Evolutionary conservation across 345 rosid genomes (phyloP), one percentile per base, ranked within the genome.

Genomic region (Populus ilicifolia): DNA sequence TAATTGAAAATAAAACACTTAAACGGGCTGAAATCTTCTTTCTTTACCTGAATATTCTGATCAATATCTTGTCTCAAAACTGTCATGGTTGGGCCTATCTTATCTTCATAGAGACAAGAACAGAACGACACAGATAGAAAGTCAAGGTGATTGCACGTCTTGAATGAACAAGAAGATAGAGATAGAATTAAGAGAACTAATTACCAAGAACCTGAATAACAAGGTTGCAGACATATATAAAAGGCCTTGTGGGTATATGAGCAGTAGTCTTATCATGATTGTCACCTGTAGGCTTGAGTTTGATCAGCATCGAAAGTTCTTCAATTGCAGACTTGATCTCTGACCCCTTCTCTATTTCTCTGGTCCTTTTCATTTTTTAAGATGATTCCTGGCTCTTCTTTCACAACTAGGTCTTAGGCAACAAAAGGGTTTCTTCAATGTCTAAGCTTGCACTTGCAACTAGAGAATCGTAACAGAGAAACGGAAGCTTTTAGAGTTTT

Each of bases 51-150:
- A 65, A 96, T 77, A 80, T 93, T 96, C 79, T 91, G 93, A 82
- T 87, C 76, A 48, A 93, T 83, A 83, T 96, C 99, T 82, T 90
- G 96, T 87, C 99, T 85, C 46, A 96, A 88, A 78, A 96, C 98
- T 52, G 89, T 91, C 99, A 96, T 92, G 71, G 94, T 93, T 69
- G 99, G 99, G 67, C 98, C 99, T 78, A 96, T 89, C 91, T 91
- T 92, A 91, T 96, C 99, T 96, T 88, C 86, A 89, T 75, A 73
- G 59, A 23, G 38, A 83, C 65, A 82, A 44, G 67, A 33, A 75
- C 30, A 69, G 23, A 68, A 12, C 27, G 56, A 23, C 39, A 27
- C 25, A 41, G 54, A 35, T 29, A 69, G 41, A 72, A 46, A 62
- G 23, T 59, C 79, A 36, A 61, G 68, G 11, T 12, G 43, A 71